Percentiles rank a stretch among this genome's conserved stretches.
These are phyloP conservation scores for barrel medic (Medicago truncatula) DNA, from an alignment of 306 rosid genomes.

Conservation along the genomic window MtrunA17r5.0-ANR NC_053049.1:49367001-49367500, in stretches of 20 bases:
- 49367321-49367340: conserved; percentile 76
- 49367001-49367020: too few relatives aligned
- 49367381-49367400: conserved; percentile 85
- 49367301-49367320: conserved; percentile 71
- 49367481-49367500: conserved; percentile 77
- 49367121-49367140: conserved; percentile 72
- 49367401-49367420: conserved; percentile 72
- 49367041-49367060: too few relatives aligned
- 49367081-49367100: too few relatives aligned
- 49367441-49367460: conserved; percentile 65
- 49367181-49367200: conserved; percentile 32
- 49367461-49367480: conserved; percentile 68
- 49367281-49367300: conserved; percentile 94
- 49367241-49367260: conserved; percentile 70
- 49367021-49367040: too few relatives aligned
- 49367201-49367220: conserved; percentile 63
- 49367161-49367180: conserved; percentile 53
- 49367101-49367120: conserved; percentile 51
- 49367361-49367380: conserved; percentile 65
- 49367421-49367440: conserved; percentile 82
- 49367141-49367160: conserved; percentile 59
- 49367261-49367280: conserved; percentile 84
- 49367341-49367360: conserved; percentile 70
- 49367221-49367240: conserved; percentile 62
- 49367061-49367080: too few relatives aligned